phyloP scores from a whole-genome alignment of 257 asterid genomes.

The Fraxinus americana region DNA sequence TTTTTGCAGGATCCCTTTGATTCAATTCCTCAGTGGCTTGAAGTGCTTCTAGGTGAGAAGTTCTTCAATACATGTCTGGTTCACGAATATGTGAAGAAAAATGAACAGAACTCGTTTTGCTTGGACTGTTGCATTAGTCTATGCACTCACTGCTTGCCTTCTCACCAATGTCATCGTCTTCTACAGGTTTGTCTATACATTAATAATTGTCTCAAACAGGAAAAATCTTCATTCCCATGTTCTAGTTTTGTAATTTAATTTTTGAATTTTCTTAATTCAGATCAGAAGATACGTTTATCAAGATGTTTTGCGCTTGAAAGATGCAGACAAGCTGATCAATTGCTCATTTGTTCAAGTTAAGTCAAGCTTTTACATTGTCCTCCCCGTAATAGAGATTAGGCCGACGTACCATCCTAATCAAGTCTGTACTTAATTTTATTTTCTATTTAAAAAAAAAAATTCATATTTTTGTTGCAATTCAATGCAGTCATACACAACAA shows the following conservation, averaged over 20 bases:
- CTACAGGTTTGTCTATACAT: neutral
- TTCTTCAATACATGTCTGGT: neutral
- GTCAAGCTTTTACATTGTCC: neutral
- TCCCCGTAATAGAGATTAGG: too few species aligned
- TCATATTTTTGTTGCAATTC: neutral
- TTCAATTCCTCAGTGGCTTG: neutral
- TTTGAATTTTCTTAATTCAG: neutral
- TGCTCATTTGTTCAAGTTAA: conserved; percentile 24
- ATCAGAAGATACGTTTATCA: conserved; percentile 21
- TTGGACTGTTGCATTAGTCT: neutral
- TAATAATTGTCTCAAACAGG: neutral
- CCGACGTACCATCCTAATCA: too few species aligned
- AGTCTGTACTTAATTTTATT: too few species aligned
- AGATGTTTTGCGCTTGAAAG: conserved; percentile 19
- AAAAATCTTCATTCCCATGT: too few species aligned
- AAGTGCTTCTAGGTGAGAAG: neutral
- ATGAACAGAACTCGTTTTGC: neutral
- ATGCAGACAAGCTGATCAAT: conserved; percentile 7
- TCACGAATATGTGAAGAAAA: neutral
- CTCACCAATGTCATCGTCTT: neutral
- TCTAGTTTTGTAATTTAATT: neutral
- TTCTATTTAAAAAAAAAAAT: too few species aligned
- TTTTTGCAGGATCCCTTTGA: neutral
- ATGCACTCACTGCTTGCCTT: neutral
- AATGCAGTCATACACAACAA: neutral